phyloP scores from a whole-genome alignment of 805 yeast genomes.

The Zygosaccharomyces bisporus region DNA sequence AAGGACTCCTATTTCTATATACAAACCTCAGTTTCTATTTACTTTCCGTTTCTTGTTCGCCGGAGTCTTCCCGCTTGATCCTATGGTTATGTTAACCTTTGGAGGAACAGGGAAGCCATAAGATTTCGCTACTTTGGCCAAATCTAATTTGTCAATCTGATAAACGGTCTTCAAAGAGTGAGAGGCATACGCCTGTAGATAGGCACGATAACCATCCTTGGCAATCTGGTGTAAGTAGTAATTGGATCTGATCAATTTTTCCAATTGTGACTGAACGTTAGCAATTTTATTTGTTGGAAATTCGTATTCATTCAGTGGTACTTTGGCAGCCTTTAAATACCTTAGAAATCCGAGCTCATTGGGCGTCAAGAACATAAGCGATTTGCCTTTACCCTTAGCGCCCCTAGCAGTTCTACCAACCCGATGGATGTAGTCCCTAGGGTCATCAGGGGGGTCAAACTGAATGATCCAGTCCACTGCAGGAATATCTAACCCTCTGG shows the following conservation, averaged over 20 bases:
- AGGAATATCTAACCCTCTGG: slow-evolving; percentile 98
- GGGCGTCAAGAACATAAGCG: slow-evolving; percentile 93
- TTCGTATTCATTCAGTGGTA: slow-evolving; percentile 95
- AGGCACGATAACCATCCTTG: slow-evolving; percentile 94
- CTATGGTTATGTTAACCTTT: slow-evolving; percentile 92
- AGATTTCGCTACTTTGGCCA: slow-evolving; percentile 90
- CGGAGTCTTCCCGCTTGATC: slow-evolving; percentile 76
- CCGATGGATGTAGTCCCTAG: slow-evolving; percentile 97
- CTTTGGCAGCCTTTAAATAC: slow-evolving; percentile 93
- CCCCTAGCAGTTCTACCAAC: slow-evolving; percentile 99
- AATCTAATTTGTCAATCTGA: slow-evolving; percentile 90
- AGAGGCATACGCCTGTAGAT: slow-evolving; percentile 94
- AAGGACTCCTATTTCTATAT: slow-evolving; percentile 3
- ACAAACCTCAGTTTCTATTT: slow-evolving; percentile 14
- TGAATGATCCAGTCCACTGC: slow-evolving; percentile 99
- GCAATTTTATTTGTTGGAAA: slow-evolving; percentile 93
- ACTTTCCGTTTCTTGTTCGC: slow-evolving; percentile 26
- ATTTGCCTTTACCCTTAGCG: slow-evolving; percentile 82
- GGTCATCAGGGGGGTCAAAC: slow-evolving; percentile 99
- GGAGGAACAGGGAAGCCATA: slow-evolving; percentile 96
- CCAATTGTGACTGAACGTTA: slow-evolving; percentile 90
- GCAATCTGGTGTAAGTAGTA: slow-evolving; percentile 95
- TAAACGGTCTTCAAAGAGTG: slow-evolving; percentile 95
- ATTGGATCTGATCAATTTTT: slow-evolving; percentile 84
- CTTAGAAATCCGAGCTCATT: slow-evolving; percentile 91